Base-by-base conservation (phyloP, 2,329 filamentous ascomycete genomes). In the Pseudocercospora musae region DNA sequence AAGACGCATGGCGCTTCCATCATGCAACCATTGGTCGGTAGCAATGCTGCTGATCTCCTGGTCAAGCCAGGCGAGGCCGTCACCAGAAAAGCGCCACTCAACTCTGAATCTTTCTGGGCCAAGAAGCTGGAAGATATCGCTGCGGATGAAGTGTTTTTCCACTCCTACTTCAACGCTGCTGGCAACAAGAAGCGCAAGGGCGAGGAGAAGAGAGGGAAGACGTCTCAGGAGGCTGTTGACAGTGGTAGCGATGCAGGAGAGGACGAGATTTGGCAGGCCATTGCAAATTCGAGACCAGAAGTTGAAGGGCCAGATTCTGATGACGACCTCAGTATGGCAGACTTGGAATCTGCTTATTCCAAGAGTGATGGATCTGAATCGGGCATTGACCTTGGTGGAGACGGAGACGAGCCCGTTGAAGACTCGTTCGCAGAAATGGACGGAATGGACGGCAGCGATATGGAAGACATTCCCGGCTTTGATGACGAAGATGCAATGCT, bases 81-180 rank as follows among this genome's bases (percentile, higher is more conserved):
- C 23, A 57, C 53, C 31, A 25, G 53, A 27, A 55, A 59, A 59
- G 87, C 81, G 20, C 84, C 87, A 2, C 83, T 99, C 76, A 99
- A 99, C 78, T 89, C 89, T 1, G 90, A 96, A 66, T 82, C 86
- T 2, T 99, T 99, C 82, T 96, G 92, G 91, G 89, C 88, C 72
- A 92, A 91, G 85, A 93, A 92, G 79, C 83, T 85, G n/a, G 88
- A 92, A 66, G 88, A 98, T 58, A 89, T 99, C 49, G 88, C 90
- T 2, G 91, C 88, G 0, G 93, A 99, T 68, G 95, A 99, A 74
- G 90, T 92, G 42, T 99, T 99, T 85, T 99, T 99, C 85, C 95
- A 99, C 77, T 88, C 92, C 68, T 99, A 99, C 85, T 99, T 99
- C 78, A 88, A 86, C 60, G 85, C 89, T 73, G 78, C 81, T 10